Base-by-base conservation (phyloP, 441 rosid species). In the Geranium incanum region DNA sequence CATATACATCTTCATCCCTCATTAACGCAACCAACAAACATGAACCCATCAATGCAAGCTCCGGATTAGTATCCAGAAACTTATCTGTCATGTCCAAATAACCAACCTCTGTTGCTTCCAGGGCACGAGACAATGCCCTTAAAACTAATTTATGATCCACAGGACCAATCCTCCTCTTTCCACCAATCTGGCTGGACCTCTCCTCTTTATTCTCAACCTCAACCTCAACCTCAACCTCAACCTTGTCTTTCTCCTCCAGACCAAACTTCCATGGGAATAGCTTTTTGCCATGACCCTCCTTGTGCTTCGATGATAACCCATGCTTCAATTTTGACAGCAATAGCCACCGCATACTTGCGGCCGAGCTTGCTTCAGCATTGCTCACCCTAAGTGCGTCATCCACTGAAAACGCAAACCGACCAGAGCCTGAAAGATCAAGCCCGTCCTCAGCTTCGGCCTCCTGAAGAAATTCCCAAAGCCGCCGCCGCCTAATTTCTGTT, bases 11-110 rank as follows among this genome's bases (percentile, higher is more conserved):
- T 28, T 28, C 33, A 28, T 28, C 33, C 33, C 33, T 28, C 33
- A 28, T 94, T 78, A 94, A 73, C 36, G 82, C 97, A 69, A 90
- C 98, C 80, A 94, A 81, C 74, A 94, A 84, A 76, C 98, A 94
- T 0, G 98, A 94, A 60, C 98, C 98, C 98, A 94, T 94, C 79
- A 94, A 84, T 8, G 97, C 98, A 71, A 94, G 84, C 88, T 94
- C 98, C 0, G 97, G 97, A 80, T 94, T 90, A 16, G 87, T 80
- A 66, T 83, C 89, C 28, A 94, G 88, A 73, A 94, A 89, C 86
- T 94, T 94, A 69, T 94, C 97, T 12, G 98, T 91, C 95, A 94
- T 86, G 72, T 94, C 99, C 82, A 90, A 71, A 70, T 87, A 94
- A 0, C 95, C 97, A 59, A 82, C 79, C 81, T 94, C 99, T 1